phyloP scores from a whole-genome alignment of 495 filamentous ascomycete genomes.

The Corynascus novoguineensis region DNA sequence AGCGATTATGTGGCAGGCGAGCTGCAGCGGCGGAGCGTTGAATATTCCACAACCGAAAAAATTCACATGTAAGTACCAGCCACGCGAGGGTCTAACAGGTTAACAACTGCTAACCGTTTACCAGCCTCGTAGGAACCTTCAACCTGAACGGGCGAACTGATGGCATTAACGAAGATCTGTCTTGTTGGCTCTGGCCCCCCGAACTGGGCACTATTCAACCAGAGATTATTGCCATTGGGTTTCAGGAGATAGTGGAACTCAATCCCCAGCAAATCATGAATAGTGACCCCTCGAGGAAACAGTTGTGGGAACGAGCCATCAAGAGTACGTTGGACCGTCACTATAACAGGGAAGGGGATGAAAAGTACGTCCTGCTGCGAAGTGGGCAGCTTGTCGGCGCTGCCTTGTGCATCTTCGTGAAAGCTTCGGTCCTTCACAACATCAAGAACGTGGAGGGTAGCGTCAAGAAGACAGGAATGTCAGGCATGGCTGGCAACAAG shows the following conservation, averaged over 20 bases:
- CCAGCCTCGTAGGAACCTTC: slow-evolving; percentile 83
- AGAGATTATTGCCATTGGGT: slow-evolving; percentile 80
- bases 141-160: slow-evolving; percentile 83
- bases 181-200: slow-evolving; percentile 69
- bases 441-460: slow-evolving; percentile 97
- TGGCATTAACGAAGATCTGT: slow-evolving; percentile 72
- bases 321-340: slow-evolving; percentile 66
- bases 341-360: slow-evolving; percentile 53
- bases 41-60: slow-evolving; percentile 45
- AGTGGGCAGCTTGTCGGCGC: slow-evolving; percentile 94
- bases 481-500: slow-evolving; percentile 96
- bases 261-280: slow-evolving; percentile 99
- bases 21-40: slow-evolving; percentile 54
- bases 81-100: not conserved
- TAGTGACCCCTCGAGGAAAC: slow-evolving; percentile 79
- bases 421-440: slow-evolving; percentile 62
- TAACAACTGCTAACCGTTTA: slow-evolving; percentile 33
- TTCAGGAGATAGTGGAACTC: slow-evolving; percentile 95
- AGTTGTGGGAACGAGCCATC: slow-evolving; percentile 81
- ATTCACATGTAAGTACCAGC: slow-evolving; percentile 43
- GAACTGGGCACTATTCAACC: slow-evolving; percentile 52
- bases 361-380: slow-evolving; percentile 82
- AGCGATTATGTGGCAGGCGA: slow-evolving; percentile 82
- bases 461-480: slow-evolving; percentile 96
- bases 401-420: slow-evolving; percentile 85